Base-by-base conservation (phyloP, 345 rosid genomes). In the Gossypium raimondii region DNA sequence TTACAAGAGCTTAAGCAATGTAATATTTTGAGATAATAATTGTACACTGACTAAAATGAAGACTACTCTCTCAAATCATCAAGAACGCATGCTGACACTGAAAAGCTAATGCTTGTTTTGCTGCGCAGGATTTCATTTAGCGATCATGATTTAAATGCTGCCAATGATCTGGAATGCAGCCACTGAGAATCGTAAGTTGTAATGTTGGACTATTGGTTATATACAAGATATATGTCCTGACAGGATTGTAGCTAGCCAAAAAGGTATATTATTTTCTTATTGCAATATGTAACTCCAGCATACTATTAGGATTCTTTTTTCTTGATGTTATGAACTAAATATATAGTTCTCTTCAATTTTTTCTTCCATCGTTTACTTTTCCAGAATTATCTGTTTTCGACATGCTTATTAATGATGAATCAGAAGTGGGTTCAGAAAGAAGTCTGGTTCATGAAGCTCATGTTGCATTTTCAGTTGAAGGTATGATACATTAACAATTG, bases 401-500 rank as follows among this genome's bases (percentile, higher is more conserved):
- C 81, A 80, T 91, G 89, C 85, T 93, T 76, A 86, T 76, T 79
- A 92, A 88, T 82, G 92, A 86, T 81, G 88, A 78, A 67, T 58
- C 82, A 56, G 83, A 80, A 77, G 78, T 38, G 79, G 63, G 70
- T 53, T 70, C 73, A 51, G 85, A 78, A 70, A 79, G 70, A 73
- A 60, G 69, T 82, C 82, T 85, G 57, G 83, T 70, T 57, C 76
- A 71, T 77, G 98, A 93, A 81, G 78, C 89, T 75, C 92, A 93
- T 79, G 88, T 86, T 82, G 90, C 98, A 73, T 90, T 93, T 81
- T 89, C 98, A 83, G 86, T 91, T 73, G 88, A 89, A 79, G 98
- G 97, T 93, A 85, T 70, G 72, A 11, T 56, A 70, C 38, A 34
- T 65, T 53, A 10, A 48, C 61, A 61, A 44, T 67, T 62, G 48